Evolutionary conservation across 441 rosid species (phyloP), one percentile per base, ranked within the genome.

Genomic region (Macaranga tanarius): DNA sequence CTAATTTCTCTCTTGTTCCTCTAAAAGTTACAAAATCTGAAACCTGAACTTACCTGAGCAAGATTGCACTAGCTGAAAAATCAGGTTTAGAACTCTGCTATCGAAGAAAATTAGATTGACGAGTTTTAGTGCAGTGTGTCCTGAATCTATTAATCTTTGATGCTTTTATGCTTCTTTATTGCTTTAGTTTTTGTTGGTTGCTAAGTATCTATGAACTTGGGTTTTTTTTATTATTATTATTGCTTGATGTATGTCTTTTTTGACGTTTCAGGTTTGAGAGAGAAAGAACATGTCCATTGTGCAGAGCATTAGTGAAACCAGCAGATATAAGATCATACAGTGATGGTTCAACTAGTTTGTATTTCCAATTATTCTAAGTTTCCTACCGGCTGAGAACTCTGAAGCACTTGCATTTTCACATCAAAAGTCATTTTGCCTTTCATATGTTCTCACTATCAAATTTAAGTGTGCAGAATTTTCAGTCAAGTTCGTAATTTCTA

Each of bases 231-330:
- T 57, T 58, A 1, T 28, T 31, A 16, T 26, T 17, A 55, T 2
- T 40, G 26, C 72, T 61, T 67, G 65, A 12, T 75, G 62, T 42
- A 25, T 71, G 23, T 10, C 31, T 58, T 69, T 7, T 48, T 7
- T 31, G 20, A 10, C 22, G 22, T 69, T 81, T 73, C 88, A 88
- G 97, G 97, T 86, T 86, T 58, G 92, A 88, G 77, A 77, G 87
- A 79, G 92, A 86, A 81, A 80, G 92, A 78, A 88, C 88, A 1
- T 86, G 90, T 57, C 90, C 92, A 8, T 76, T 88, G 79, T 88
- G 90, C 79, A 81, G 89, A 75, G 89, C 89, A 34, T 73, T 88
- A 76, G 87, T 86, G 25, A 88, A 84, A 75, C 76, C 86, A 10
- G 86, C 90, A 64, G 88, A 85, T 75, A 86, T 84, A 25, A 82